Base-by-base conservation (phyloP, 139 green algal species). In the Ulvella scutata region DNA sequence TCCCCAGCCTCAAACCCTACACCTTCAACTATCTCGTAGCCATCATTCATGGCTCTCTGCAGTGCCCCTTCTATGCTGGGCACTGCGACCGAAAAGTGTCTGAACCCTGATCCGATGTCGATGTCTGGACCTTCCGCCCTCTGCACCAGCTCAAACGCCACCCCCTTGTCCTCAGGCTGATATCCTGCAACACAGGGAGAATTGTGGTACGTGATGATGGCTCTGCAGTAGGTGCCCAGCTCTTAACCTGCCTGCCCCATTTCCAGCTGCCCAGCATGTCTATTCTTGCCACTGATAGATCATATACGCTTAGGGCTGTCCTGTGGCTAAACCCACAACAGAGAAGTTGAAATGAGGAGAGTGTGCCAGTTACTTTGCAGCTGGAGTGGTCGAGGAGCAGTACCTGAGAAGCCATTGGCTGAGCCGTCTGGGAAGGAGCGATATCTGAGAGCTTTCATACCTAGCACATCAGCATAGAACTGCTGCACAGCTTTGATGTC, bases 131-230 rank as follows among this genome's bases (percentile, higher is more conserved):
- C n/a, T 26, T n/a, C 9, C 20, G 51, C 51, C 51, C 33, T 67
- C 51, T 67, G 51, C 51, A 67, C 51, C 9, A 67, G 51, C 51
- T 67, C 51, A 67, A 67, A 67, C 51, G 51, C 51, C 51, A 67
- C 33, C 13, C 51, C 51, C 9, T 10, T 67, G n/a, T 67, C 51
- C 51, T 67, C 51, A n/a, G 51, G 51, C 7, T 36, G 51, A 26
- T 67, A 67, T 26, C 51, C 51, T 67, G 51, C 51, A 59, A 17
- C 17, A 26, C 17, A 17, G 0, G 40, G 17, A 20, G 40, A 17
- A 59, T 59, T 17, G 0, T 1, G 40, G 40, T 17, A 17, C 40
- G 17, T n/a, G n/a, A n/a, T n/a, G n/a, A n/a, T n/a, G n/a, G n/a
- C n/a, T n/a, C n/a, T n/a, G n/a, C n/a, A n/a, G n/a, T n/a, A n/a